phyloP scores from a whole-genome alignment of 108 stramenopile species.

The Cyclotella cryptica region DNA sequence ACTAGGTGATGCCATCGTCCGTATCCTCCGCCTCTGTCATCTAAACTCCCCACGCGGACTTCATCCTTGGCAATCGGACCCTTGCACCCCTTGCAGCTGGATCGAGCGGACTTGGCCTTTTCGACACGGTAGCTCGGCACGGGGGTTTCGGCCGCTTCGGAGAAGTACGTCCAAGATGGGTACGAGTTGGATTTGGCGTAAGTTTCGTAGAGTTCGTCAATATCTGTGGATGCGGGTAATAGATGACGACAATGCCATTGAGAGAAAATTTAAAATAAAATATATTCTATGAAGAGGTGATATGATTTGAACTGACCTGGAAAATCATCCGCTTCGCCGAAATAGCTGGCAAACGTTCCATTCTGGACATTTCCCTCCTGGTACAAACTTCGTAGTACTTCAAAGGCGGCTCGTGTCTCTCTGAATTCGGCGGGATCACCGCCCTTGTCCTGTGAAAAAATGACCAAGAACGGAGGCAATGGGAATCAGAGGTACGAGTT shows the following conservation, averaged over 20 bases:
- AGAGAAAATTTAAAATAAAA: neutral
- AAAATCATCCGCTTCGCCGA: conserved; percentile 2
- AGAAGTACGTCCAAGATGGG: conserved; percentile 3
- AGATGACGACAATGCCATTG: neutral
- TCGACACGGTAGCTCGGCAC: conserved; percentile 61
- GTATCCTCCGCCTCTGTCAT: conserved; percentile 49
- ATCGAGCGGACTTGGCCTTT: conserved; percentile 41
- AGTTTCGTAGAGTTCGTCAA: conserved; percentile 15
- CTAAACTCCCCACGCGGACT: conserved; percentile 50
- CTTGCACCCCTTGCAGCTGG: conserved; percentile 28
- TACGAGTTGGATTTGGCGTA: conserved; percentile 5
- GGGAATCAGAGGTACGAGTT: too few relatives aligned
- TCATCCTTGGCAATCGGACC: conserved; percentile 22
- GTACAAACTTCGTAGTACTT: conserved; percentile 49
- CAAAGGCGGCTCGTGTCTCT: conserved; percentile 49
- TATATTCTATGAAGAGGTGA: neutral
- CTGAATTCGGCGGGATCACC: conserved; percentile 60
- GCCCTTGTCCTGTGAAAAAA: conserved; percentile 56
- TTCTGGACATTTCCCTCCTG: conserved; percentile 21
- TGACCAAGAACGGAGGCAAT: neutral
- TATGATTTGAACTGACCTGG: conserved; percentile 1
- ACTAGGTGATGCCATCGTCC: conserved; percentile 58
- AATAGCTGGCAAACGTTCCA: conserved; percentile 40
- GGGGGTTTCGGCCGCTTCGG: conserved; percentile 7
- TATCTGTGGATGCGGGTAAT: neutral